Evolutionary conservation across 257 asterid species (phyloP).

Genomic region (Fraxinus quadrangulata): DNA sequence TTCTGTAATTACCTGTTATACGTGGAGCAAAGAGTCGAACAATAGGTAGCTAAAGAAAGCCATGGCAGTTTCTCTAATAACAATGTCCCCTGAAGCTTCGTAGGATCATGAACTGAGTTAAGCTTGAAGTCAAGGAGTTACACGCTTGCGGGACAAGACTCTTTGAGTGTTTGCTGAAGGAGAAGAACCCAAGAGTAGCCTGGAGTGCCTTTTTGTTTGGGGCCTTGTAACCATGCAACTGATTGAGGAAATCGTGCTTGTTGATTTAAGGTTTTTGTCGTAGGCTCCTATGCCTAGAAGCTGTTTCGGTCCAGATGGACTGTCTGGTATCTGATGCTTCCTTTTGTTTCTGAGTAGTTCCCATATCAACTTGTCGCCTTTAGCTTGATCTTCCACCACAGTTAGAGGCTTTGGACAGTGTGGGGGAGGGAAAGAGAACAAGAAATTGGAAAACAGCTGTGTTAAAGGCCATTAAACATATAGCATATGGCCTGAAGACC

Average conservation of each 20-base stretch:
- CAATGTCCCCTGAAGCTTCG: conserved; percentile 12
- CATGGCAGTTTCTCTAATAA: neutral
- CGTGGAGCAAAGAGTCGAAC: neutral
- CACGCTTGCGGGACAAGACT: conserved; percentile 30
- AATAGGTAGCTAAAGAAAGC: conserved; percentile 4
- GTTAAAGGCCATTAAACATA: conserved; percentile 18
- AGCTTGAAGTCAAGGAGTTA: conserved; percentile 34
- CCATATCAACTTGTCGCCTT: conserved; percentile 58
- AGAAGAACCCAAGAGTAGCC: conserved; percentile 53
- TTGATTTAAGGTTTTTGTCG: conserved; percentile 33
- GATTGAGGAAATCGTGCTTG: conserved; percentile 29
- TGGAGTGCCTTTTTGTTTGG: conserved; percentile 30
- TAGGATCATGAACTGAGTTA: neutral
- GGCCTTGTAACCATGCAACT: conserved; percentile 26
- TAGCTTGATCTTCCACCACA: conserved; percentile 43
- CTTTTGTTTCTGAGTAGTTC: conserved; percentile 59
- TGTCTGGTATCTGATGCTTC: conserved; percentile 41
- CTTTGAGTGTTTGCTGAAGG: conserved; percentile 43
- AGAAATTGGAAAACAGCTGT: conserved; percentile 2
- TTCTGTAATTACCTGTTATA: neutral
- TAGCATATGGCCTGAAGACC: neutral
- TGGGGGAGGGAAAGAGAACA: neutral
- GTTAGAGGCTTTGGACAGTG: conserved; percentile 23
- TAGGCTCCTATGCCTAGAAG: conserved; percentile 41
- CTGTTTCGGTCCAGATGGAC: conserved; percentile 47